Evolutionary conservation across 1,284 basidiomycete genomes (phyloP), one percentile per base, ranked within the genome.

Genomic region (Quambalaria eucalypti): DNA sequence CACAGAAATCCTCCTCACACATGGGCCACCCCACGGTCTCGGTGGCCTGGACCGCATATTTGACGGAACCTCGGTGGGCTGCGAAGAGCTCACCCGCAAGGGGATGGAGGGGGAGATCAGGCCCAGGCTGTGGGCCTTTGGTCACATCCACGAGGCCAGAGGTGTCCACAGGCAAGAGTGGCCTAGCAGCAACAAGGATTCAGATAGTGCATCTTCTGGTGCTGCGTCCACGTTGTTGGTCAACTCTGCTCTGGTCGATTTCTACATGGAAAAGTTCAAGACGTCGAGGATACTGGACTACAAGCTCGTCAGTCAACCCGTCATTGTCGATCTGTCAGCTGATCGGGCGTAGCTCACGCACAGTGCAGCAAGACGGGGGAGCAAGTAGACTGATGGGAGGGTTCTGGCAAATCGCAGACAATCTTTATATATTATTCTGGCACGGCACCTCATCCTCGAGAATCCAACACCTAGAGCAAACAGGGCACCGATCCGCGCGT

Each of bases 171-270:
- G 55, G 44, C 14, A 59, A 26, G 21, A 49, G 3, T 51, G 29
- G 21, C 10, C 12, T 30, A 36, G 14, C n/a, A 23, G 9, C 14
- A 5, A 6, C 19, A 39, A n/a, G 5, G 30, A 29, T 47, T 4
- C 19, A 19, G 49, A 47, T 28, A 30, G 30, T 48, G 9, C 16
- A 42, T 19, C 40, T 36, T 39, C 21, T 39, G 4, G 16, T 25
- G 31, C 14, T 6, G 12, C 9, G 12, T 6, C 57, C 28, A 65
- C 62, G 19, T 46, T 63, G 30, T 28, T 64, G 14, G 58, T 63
- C 19, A 67, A 67, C 31, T 57, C 65, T 4, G 65, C 65, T 29
- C 10, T 65, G 30, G 65, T 64, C 9, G 65, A 67, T 23, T 59
- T 62, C 48, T 58, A 67, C 39, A 54, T 51, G 55, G 42, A 52